Percentiles rank a stretch among this genome's conserved stretches.
Evolutionary conservation across 345 rosid species (phyloP).

Genomic region (Populus euphratica): DNA sequence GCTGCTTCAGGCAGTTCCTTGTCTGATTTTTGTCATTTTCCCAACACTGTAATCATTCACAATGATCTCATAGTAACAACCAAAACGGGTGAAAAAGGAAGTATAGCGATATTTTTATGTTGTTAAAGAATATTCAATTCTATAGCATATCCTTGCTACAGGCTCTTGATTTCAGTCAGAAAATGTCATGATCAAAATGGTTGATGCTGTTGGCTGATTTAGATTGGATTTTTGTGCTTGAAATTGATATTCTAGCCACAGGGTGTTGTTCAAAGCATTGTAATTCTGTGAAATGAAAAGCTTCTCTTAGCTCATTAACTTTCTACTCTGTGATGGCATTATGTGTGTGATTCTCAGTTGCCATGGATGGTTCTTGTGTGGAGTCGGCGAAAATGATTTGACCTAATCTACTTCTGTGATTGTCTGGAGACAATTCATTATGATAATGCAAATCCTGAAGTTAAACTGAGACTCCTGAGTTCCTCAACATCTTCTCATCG

Average conservation of each 20-base stretch:
- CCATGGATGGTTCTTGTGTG: not conserved
- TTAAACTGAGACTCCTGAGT: not conserved
- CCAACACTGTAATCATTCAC: not conserved
- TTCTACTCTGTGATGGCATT: not conserved
- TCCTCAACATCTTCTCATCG: not conserved
- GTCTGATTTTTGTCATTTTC: not conserved
- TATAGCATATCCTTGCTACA: not conserved
- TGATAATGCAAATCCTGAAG: not conserved
- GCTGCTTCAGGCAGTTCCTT: not conserved
- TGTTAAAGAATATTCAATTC: not conserved
- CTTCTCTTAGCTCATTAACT: not conserved
- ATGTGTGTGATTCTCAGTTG: not conserved
- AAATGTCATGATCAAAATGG: not conserved
- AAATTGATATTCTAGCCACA: not conserved
- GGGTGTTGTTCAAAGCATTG: not conserved
- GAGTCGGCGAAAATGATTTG: not conserved
- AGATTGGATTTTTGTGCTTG: not conserved
- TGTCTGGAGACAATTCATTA: not conserved
- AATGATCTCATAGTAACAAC: not conserved
- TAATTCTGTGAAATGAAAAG: not conserved
- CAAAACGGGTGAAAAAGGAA: not conserved
- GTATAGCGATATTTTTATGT: not conserved
- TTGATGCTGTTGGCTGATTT: not conserved
- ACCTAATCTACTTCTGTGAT: not conserved
- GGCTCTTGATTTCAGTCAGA: not conserved